These are phyloP conservation scores for Neofusicoccum kwambonambiense DNA, from an alignment of 2,329 filamentous ascomycete species.

Conservation along the genomic window DNA sequence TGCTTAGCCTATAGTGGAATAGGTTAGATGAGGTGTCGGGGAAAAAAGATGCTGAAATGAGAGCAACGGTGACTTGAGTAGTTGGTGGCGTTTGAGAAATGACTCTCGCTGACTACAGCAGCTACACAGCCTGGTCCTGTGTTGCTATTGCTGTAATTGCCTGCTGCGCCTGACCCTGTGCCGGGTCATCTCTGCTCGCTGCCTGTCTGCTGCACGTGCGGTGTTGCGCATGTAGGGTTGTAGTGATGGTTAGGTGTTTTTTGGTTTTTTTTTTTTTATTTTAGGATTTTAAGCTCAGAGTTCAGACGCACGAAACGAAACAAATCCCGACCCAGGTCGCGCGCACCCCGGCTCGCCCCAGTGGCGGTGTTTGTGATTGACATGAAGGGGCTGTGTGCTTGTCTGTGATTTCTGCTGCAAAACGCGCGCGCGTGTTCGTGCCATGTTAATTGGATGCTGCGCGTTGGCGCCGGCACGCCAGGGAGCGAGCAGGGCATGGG, in stretches of 20 bases:
- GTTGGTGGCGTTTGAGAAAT: neutral
- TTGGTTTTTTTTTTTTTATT: neutral
- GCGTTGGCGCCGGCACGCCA: neutral
- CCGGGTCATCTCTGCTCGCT: neutral
- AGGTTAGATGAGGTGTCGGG: neutral
- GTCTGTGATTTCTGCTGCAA: neutral
- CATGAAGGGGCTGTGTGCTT: neutral
- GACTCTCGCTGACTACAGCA: neutral
- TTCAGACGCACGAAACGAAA: neutral
- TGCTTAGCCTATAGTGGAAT: neutral
- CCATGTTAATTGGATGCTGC: neutral
- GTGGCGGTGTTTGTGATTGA: constrained; percentile 1
- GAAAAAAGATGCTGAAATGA: neutral
- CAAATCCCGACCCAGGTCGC: neutral
- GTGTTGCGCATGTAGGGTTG: neutral
- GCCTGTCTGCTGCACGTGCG: neutral
- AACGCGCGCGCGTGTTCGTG: neutral
- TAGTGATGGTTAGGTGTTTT: neutral
- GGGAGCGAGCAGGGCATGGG: neutral
- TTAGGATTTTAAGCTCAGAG: neutral
- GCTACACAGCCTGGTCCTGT: neutral
- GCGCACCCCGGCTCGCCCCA: neutral
- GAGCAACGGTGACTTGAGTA: neutral
- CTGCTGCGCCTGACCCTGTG: neutral
- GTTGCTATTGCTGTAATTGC: neutral